Percentiles rank a stretch among this genome's conserved stretches.
Conservation (phyloP, 1,284 basidiomycete genomes). For the Pseudozyma sp. region DNA sequence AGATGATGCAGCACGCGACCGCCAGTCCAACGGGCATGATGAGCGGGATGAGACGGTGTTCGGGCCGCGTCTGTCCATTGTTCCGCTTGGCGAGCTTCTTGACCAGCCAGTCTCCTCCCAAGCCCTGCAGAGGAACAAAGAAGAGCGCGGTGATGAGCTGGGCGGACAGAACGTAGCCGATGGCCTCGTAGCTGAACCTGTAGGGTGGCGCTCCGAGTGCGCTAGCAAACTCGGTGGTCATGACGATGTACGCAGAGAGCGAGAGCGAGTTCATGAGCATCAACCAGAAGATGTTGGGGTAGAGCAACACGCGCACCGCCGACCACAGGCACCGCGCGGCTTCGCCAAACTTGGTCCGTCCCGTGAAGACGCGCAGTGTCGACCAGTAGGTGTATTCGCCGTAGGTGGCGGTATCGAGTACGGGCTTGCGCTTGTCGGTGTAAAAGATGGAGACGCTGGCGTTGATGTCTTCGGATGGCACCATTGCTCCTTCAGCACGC, state of each 20-base stretch:
- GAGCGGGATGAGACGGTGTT: conserved; percentile 6
- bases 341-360: not conserved
- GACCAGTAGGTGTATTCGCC: conserved; percentile 4
- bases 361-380: conserved; percentile 6
- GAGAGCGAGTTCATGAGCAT: conserved; percentile 12
- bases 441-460: conserved; percentile 5
- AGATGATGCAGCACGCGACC: conserved; percentile 4
- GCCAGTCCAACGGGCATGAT: conserved; percentile 2
- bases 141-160: conserved; percentile 3
- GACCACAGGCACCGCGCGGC: conserved; percentile 4
- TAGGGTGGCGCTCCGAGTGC: conserved; percentile 7
- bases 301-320: not conserved
- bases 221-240: conserved; percentile 8
- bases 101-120: conserved; percentile 3
- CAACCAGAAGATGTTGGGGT: conserved; percentile 7
- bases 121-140: conserved; percentile 4
- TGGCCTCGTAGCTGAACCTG: conserved; percentile 3
- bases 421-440: conserved; percentile 15
- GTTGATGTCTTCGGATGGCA: conserved; percentile 8
- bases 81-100: conserved; percentile 6
- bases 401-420: conserved; percentile 6
- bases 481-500: conserved; percentile 4
- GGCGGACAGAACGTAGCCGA: conserved; percentile 1
- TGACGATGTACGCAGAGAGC: conserved; percentile 6
- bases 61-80: conserved; percentile 5